These are phyloP conservation scores for Aspergillus neotritici DNA, from an alignment of 2,329 filamentous ascomycete species.

Conservation along the genomic window DNA sequence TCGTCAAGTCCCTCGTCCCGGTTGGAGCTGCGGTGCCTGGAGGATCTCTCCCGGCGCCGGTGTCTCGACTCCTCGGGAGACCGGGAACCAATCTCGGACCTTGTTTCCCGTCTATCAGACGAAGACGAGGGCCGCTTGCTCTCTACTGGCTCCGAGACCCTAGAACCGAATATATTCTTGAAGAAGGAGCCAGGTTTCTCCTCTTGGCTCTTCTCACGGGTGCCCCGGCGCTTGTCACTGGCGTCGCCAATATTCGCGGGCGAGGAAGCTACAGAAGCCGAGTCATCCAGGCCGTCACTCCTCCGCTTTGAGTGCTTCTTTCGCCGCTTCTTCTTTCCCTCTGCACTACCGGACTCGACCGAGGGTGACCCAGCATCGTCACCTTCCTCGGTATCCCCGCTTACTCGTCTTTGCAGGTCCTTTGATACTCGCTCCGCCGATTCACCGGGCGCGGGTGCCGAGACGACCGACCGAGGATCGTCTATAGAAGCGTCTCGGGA, in stretches of 20 bases:
- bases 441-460: slow-evolving; percentile 11
- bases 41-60: slow-evolving; percentile 42
- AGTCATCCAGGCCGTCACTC: slow-evolving; percentile 32
- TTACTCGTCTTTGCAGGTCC: slow-evolving; percentile 17
- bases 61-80: slow-evolving; percentile 35
- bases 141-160: slow-evolving; percentile 27
- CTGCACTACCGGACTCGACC: slow-evolving; percentile 10
- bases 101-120: slow-evolving; percentile 26
- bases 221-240: slow-evolving; percentile 26
- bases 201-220: slow-evolving; percentile 30
- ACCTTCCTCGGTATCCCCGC: slow-evolving; percentile 17
- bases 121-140: slow-evolving; percentile 20
- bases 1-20: slow-evolving; percentile 37
- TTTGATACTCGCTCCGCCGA: slow-evolving; percentile 10
- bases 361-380: slow-evolving; percentile 10
- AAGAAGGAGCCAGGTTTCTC: slow-evolving; percentile 31
- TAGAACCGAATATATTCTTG: slow-evolving; percentile 35
- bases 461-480: slow-evolving; percentile 18
- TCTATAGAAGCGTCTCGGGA: neutral
- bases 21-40: slow-evolving; percentile 34
- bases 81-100: slow-evolving; percentile 33
- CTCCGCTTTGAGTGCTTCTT: slow-evolving; percentile 25
- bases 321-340: slow-evolving; percentile 21
- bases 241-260: slow-evolving; percentile 28
- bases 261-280: slow-evolving; percentile 31